Base-by-base conservation (phyloP, 2,329 filamentous ascomycete genomes). In the Aspergillus clavatus region DNA sequence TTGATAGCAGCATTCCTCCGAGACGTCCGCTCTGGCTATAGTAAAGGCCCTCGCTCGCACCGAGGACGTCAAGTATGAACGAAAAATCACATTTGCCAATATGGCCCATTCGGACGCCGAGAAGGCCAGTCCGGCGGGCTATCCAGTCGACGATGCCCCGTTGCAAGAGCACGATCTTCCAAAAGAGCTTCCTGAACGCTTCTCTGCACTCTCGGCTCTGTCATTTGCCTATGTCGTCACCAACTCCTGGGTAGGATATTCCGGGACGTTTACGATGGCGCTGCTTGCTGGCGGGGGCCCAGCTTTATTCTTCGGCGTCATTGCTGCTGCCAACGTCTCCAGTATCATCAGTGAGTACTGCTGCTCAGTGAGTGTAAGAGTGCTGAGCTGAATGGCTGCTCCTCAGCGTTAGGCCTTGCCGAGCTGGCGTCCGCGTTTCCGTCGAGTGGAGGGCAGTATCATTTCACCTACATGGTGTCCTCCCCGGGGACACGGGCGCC, bases 181-280 rank as follows among this genome's bases (percentile, higher is more conserved):
- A 16, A 18, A 4, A 10, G 46, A 48, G 38, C 48, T 60, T 10
- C 56, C 54, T 3, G 46, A 52, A 11, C 50, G 50, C 16, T 60
- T 60, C 31, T 46, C 29, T 16, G 29, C 29, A n/a, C 27, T 59
- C 7, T 60, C 60, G 0, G 51, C 53, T 4, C 24, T 62, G 10
- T 51, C 57, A 4, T 46, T 63, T 6, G 59, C 52, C 7, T 62
- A 61, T 29, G 53, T 45, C 19, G 58, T 63, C 24, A 63, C 60
- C 2, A 67, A 64, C 43, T 59, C 60, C 10, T 67, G 63, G 62
- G 38, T 62, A 7, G 62, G 55, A 4, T 63, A 60, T 36, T 46
- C 53, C 6, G 54, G 53, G 3, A 53, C 43, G 7, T 51, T 61
- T 19, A 40, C 48, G 3, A 48, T 46, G 10, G 51, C 53, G 10